Conservation (phyloP, 75 land plant species). For the Pinus taeda region DNA sequence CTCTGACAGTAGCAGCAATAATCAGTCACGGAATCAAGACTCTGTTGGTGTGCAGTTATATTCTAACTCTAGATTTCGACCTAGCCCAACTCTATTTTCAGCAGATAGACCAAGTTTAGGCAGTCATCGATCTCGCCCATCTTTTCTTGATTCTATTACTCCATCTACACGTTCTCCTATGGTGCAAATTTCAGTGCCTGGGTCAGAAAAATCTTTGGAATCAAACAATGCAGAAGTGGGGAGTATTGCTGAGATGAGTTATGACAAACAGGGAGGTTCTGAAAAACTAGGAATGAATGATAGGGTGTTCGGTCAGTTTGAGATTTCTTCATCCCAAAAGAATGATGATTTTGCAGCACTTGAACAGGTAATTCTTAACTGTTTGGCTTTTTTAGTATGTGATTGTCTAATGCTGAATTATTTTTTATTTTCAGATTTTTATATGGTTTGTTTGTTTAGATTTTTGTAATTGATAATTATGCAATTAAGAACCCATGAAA, state of each 20-base stretch:
- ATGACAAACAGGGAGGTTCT: background rate
- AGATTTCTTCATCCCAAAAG: slow-evolving; percentile 21
- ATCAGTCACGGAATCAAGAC: background rate
- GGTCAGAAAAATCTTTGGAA: slow-evolving; percentile 15
- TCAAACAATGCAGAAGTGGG: background rate
- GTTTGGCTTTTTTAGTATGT: background rate
- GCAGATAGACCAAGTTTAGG: background rate
- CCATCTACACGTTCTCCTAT: slow-evolving; percentile 25
- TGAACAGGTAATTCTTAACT: slow-evolving; percentile 56
- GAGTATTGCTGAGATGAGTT: background rate
- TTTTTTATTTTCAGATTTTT: background rate
- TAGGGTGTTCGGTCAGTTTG: slow-evolving; percentile 10
- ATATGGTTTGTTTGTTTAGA: background rate
- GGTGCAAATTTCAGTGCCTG: slow-evolving; percentile 1
- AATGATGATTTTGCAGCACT: slow-evolving; percentile 77
- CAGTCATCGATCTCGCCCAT: slow-evolving; percentile 37
- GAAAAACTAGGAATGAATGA: slow-evolving; percentile 8
- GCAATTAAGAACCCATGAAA: too few relatives aligned
- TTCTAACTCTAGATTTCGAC: background rate
- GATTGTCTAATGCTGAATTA: background rate
- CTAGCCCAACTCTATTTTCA: background rate
- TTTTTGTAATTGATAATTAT: background rate
- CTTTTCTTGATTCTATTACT: slow-evolving; percentile 56
- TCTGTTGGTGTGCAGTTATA: background rate
- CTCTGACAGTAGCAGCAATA: background rate